phyloP scores from a whole-genome alignment of 2,329 filamentous ascomycete species.

The Cryphonectria nitschkei region DNA sequence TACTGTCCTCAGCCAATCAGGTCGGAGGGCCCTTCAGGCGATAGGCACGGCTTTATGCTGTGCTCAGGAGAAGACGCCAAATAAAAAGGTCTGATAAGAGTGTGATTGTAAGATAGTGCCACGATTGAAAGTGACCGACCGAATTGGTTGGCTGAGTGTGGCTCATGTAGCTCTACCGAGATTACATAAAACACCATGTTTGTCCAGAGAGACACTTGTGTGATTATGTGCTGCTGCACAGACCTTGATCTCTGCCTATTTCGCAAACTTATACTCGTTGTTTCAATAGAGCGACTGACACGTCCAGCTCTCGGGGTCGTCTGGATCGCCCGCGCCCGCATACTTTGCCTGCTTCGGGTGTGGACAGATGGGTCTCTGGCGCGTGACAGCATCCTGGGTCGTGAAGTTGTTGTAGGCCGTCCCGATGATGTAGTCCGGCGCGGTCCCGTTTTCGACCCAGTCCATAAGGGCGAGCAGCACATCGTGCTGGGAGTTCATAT shows the following conservation, averaged over 20 bases:
- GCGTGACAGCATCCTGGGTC: background rate
- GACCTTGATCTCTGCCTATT: background rate
- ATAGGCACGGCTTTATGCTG: background rate
- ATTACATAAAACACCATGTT: too few species aligned
- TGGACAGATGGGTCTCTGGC: background rate
- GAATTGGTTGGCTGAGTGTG: too few species aligned
- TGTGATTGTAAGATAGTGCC: background rate
- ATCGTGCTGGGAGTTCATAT: slow-evolving; percentile 31
- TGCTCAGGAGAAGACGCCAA: background rate
- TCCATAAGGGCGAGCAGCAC: slow-evolving; percentile 33
- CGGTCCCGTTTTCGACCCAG: slow-evolving; percentile 38
- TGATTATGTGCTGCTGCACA: too few species aligned
- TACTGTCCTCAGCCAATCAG: background rate
- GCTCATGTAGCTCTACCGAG: too few species aligned
- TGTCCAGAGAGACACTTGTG: too few species aligned
- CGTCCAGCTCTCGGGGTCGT: background rate
- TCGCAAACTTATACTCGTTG: background rate
- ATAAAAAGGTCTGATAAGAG: background rate
- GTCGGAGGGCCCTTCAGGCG: too few species aligned
- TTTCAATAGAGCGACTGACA: background rate
- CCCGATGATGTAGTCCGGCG: slow-evolving; percentile 29
- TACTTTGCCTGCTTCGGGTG: slow-evolving; percentile 4
- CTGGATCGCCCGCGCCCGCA: background rate
- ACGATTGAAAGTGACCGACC: too few species aligned
- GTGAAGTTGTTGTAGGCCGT: slow-evolving; percentile 8